Percentiles rank a stretch among this genome's conserved stretches.
Evolutionary conservation across 2,329 filamentous ascomycete species (phyloP).

Genomic region (Trichoderma sp.): DNA sequence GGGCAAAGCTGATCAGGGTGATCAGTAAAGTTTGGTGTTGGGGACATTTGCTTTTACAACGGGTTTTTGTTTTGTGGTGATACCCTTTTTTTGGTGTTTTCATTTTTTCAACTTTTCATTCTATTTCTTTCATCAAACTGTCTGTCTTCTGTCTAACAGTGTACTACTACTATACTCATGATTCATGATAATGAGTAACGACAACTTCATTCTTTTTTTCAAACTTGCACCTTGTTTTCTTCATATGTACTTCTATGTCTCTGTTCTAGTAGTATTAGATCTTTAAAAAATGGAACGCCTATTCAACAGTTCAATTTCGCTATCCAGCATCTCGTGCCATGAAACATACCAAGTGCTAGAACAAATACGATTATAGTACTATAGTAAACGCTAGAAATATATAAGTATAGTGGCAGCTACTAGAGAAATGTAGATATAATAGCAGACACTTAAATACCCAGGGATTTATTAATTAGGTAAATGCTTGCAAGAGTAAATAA

Average conservation of each 20-base stretch:
- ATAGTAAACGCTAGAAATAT: neutral
- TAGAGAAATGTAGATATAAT: neutral
- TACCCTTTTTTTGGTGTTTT: no score
- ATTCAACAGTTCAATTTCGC: neutral
- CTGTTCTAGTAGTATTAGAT: neutral
- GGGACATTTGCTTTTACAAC: no score
- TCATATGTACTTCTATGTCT: neutral
- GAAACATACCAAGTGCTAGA: neutral
- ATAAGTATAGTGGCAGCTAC: neutral
- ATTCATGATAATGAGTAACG: neutral
- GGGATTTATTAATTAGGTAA: neutral
- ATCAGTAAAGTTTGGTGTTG: neutral
- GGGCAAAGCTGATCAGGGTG: neutral
- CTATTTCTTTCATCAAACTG: neutral
- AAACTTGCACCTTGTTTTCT: neutral
- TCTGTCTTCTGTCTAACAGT: neutral
- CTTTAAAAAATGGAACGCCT: neutral
- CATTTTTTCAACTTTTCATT: no score
- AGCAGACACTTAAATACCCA: neutral
- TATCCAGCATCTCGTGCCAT: neutral
- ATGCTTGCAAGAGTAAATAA: neutral
- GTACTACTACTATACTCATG: neutral
- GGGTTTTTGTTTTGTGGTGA: no score
- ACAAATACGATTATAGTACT: neutral
- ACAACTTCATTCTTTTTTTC: neutral